Evolutionary conservation across 306 rosid genomes (phyloP), one percentile per base, ranked within the genome.

Genomic region (Begonia peltatifolia): DNA sequence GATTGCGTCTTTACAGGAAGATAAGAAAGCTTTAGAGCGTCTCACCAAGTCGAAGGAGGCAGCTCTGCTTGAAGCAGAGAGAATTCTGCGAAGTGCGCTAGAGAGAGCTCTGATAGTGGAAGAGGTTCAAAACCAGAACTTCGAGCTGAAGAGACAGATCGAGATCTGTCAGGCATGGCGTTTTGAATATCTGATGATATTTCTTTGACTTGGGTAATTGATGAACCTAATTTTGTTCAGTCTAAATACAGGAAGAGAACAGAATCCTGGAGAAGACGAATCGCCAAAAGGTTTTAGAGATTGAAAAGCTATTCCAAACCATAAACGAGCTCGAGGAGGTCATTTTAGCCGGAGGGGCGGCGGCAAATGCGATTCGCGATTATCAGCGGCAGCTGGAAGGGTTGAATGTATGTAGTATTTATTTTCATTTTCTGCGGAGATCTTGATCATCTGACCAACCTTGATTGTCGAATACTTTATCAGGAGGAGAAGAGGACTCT

Each of bases 31-130:
- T 7, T 73, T 86, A 82, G 79, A 83, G 64, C 73, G 95, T 13
- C 86, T 72, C 52, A 90, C 86, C 38, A 86, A 79, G 66, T 86
- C 95, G 2, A 90, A 86, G 64, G 95, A 86, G 63, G 61, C 77
- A 0, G 95, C 99, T 2, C 69, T 90, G 70, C 83, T 90, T 22
- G 95, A 90, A 73, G 99, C 95, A 11, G 94, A 90, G 61, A 83
- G 76, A 69, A 90, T 90, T 65, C 43, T 90, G 60, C 54, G 74
- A 63, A 79, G 92, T 64, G 99, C 99, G 35, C 54, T 90, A 7
- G 99, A 90, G 70, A 82, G 99, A 62, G 99, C 85, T 63, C 72
- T 90, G 58, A 86, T 90, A 56, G 99, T 90, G 52, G 99, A 85
- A 73, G 95, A 86, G 77, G 95, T 90, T 74, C 95, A 90, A 54